Percentiles rank a stretch among this genome's conserved stretches.
These are phyloP conservation scores for Prunus armeniaca DNA, from an alignment of 306 rosid species.

Conservation along the genomic window DNA sequence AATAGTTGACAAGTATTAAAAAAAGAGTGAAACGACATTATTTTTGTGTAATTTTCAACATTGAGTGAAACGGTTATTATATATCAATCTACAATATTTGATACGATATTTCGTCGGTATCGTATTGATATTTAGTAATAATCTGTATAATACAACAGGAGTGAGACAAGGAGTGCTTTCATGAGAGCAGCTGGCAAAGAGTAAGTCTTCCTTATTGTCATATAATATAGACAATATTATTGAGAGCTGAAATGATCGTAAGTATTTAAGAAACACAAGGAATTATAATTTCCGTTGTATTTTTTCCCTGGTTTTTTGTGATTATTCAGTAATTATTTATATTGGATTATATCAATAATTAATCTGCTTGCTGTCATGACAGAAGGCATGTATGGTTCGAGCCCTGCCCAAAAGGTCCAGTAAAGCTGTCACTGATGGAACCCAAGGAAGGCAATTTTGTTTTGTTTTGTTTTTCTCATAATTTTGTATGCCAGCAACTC, in stretches of 20 bases:
- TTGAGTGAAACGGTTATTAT: too few relatives aligned
- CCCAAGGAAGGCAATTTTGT: not conserved
- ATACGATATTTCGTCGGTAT: too few relatives aligned
- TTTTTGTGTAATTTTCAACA: too few relatives aligned
- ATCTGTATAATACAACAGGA: too few relatives aligned
- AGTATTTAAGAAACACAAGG: not conserved
- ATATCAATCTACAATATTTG: too few relatives aligned
- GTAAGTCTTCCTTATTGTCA: too few relatives aligned
- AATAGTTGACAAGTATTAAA: too few relatives aligned
- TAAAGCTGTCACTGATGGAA: slow-evolving; percentile 37
- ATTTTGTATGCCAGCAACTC: slow-evolving; percentile 11
- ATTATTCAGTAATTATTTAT: slow-evolving; percentile 5
- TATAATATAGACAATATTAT: too few relatives aligned
- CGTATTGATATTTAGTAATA: too few relatives aligned
- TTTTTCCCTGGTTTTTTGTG: not conserved
- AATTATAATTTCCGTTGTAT: not conserved
- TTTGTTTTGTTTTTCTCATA: not conserved
- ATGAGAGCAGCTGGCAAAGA: too few relatives aligned
- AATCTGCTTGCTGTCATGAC: slow-evolving; percentile 40
- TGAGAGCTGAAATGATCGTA: not conserved
- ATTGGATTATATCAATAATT: not conserved
- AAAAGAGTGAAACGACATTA: too few relatives aligned
- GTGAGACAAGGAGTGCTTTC: not conserved
- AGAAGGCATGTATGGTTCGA: slow-evolving; percentile 32
- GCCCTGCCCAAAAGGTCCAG: slow-evolving; percentile 28